A percentile compares a stretch with the other conserved stretches of the same genome.
Conservation (phyloP, 164 flowering plant species). For the Paratinospora sagittata region DNA sequence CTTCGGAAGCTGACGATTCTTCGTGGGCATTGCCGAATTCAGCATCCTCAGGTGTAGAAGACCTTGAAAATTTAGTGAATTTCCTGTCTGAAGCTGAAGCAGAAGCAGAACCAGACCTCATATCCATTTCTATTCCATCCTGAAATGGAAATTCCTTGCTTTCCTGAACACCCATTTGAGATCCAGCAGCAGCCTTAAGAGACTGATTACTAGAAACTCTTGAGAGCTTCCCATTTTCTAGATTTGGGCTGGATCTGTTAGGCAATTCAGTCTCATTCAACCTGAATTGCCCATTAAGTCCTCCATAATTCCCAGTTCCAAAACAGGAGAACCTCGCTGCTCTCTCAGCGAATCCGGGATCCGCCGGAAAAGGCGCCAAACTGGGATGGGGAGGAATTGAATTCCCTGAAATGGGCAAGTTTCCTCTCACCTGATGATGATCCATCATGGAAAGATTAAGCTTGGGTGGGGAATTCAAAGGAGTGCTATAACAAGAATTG, state of each 20-base stretch:
- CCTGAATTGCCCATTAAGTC: conserved; percentile 31
- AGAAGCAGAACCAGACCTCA: too few species aligned
- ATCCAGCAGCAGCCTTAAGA: conserved; percentile 38
- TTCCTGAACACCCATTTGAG: conserved; percentile 26
- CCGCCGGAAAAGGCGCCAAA: conserved; percentile 49
- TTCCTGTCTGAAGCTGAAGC: too few species aligned
- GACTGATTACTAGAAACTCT: conserved; percentile 54
- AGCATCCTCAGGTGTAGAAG: conserved; percentile 27
- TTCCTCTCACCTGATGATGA: conserved; percentile 28
- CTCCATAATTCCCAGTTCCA: conserved; percentile 40
- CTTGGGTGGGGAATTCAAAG: conserved; percentile 73
- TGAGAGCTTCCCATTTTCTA: conserved; percentile 39
- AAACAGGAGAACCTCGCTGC: conserved; percentile 82
- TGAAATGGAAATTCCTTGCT: too few species aligned
- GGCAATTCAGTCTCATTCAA: conserved; percentile 29
- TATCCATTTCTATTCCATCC: conserved; percentile 21
- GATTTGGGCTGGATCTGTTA: conserved; percentile 18
- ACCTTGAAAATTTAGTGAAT: conserved; percentile 16
- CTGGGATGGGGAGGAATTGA: conserved; percentile 24
- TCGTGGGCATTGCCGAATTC: conserved; percentile 18
- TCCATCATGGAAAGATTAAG: conserved; percentile 38
- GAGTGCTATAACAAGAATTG: conserved; percentile 49
- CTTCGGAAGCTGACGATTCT: conserved; percentile 24
- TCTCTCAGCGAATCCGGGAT: conserved; percentile 81
- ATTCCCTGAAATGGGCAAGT: conserved; percentile 21